Evolutionary conservation across 371 early-diverging fungal genomes (phyloP), one percentile per base, ranked within the genome.

Genomic region (Apophysomyces sp.): DNA sequence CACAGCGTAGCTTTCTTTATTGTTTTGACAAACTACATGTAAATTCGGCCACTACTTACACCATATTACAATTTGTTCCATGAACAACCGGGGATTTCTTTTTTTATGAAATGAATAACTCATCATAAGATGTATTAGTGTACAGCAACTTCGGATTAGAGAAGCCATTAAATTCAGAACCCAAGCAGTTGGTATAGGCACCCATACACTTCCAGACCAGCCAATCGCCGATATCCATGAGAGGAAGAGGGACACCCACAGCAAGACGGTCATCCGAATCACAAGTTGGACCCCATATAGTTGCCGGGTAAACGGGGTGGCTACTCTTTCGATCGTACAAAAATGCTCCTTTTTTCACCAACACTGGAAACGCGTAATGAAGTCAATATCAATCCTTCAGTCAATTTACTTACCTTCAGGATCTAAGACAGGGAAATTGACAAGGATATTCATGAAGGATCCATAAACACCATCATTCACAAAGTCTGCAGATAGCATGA

Each of bases 391-490:
- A n/a, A n/a, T n/a, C n/a, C n/a, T n/a, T n/a, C n/a, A n/a, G n/a
- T n/a, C n/a, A 61, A 79, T 75, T 53, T 70, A 63, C 24, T 92
- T 81, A 41, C 91, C 87, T 58, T 85, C 71, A 53, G 98, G 93
- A 60, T 75, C 60, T 16, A 92, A 90, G 16, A 83, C 80, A 59
- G 88, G 91, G 73, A 98, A 97, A 82, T 98, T 98, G 81, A 96
- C 97, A 68, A 94, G 85, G 83, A 97, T 89, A 80, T 96, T 94
- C 82, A 97, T 98, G 86, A 98, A 98, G 68, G 92, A 89, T 54
- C 96, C 97, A 72, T 98, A 97, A 78, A 96, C 88, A 64, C 99
- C 99, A 71, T 98, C 99, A 75, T 96, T 97, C 73, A 98, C 86
- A 80, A 98, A 98, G 84, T 91, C 79, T 68, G 12, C 26, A n/a